phyloP scores from a whole-genome alignment of 2,329 filamentous ascomycete genomes.

The Monosporascus sp. region DNA sequence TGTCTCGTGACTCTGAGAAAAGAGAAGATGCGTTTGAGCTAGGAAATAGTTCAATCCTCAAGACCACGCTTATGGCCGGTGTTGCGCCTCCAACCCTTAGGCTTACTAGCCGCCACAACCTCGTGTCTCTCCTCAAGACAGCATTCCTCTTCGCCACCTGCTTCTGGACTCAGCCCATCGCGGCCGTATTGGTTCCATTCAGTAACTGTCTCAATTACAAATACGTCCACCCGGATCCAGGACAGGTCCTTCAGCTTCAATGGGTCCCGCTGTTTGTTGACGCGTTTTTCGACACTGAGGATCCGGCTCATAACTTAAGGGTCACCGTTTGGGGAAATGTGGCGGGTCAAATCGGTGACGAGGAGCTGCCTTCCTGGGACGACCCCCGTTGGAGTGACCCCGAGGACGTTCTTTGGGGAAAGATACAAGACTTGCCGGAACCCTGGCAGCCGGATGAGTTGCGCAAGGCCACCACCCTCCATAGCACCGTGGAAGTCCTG shows the following conservation, averaged over 20 bases:
- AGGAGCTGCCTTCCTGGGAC: conserved; percentile 54
- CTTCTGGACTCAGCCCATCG: conserved; percentile 36
- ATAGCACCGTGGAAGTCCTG: conserved; percentile 66
- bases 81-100: background rate
- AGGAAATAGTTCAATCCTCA: background rate
- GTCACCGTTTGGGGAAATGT: conserved; percentile 90
- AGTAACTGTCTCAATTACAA: conserved; percentile 73
- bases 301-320: conserved; percentile 60
- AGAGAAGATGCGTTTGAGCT: background rate
- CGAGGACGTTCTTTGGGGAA: conserved; percentile 59
- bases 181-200: conserved; percentile 69
- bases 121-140: conserved; percentile 4
- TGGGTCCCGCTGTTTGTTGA: conserved; percentile 73
- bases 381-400: conserved; percentile 59
- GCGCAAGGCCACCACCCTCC: conserved; percentile 67
- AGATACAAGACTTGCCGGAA: conserved; percentile 65
- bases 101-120: background rate
- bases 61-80: background rate
- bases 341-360: conserved; percentile 59
- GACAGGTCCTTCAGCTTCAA: conserved; percentile 61
- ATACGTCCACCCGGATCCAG: conserved; percentile 43
- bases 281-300: conserved; percentile 63
- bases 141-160: conserved; percentile 34
- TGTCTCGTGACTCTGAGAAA: background rate
- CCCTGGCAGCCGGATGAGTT: conserved; percentile 29